Conservation (phyloP, 2,329 filamentous ascomycete genomes). For the Fusarium sp. region DNA sequence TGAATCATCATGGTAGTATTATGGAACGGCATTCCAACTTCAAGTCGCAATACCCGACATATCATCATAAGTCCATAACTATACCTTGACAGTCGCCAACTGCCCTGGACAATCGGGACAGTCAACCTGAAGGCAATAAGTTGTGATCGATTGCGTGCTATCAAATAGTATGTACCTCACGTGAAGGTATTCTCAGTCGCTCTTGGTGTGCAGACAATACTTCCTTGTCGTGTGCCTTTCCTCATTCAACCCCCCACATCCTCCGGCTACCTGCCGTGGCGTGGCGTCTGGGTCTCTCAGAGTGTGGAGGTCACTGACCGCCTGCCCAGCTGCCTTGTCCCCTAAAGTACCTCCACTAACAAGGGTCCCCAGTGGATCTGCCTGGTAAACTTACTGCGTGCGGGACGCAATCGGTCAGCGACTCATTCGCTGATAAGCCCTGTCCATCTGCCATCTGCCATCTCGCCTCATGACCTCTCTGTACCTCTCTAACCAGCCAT, state of each 20-base stretch:
- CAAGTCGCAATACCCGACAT: background rate
- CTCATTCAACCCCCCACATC: conserved; percentile 11
- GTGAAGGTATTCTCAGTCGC: conserved; percentile 30
- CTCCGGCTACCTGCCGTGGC: conserved; percentile 19
- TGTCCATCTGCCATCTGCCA: conserved; percentile 38
- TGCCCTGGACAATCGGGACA: no score
- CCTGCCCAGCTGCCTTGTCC: conserved; percentile 27
- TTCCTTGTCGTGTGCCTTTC: conserved; percentile 36
- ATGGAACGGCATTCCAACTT: background rate
- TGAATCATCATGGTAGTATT: background rate
- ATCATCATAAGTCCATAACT: no score
- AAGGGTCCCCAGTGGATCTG: conserved; percentile 39
- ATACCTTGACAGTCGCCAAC: no score
- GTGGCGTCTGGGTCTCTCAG: conserved; percentile 27
- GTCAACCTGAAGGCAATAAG: no score
- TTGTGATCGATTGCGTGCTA: no score
- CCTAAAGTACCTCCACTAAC: conserved; percentile 28
- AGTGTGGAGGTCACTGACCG: conserved; percentile 34
- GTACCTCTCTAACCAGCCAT: conserved; percentile 27
- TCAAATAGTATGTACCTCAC: conserved; percentile 30
- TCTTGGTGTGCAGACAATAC: conserved; percentile 14
- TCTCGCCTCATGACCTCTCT: conserved; percentile 43
- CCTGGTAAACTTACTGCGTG: conserved; percentile 18
- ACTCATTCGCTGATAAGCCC: conserved; percentile 43
- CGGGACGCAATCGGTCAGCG: conserved; percentile 42